Base-by-base conservation (phyloP, 2,329 filamentous ascomycete genomes). In the Nigrospora osmanthi region DNA sequence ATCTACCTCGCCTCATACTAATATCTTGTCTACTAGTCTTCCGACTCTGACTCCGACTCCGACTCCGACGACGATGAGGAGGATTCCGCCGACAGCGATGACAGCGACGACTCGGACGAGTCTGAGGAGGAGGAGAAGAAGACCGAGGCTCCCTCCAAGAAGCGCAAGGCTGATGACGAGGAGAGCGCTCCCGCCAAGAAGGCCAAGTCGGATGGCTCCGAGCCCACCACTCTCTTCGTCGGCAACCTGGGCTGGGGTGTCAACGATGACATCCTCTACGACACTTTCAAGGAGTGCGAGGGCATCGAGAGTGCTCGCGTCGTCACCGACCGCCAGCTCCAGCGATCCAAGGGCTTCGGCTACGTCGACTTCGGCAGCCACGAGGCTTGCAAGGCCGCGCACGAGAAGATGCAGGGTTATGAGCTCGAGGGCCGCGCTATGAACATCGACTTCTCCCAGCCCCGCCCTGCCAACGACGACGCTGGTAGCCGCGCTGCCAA, bases 241-340 rank as follows among this genome's bases (percentile, higher is more conserved):
- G 90, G 90, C 56, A 91, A 89, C 73, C 75, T 96, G 52, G 89
- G 87, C 68, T 96, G 89, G 89, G 87, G 83, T 62, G 75, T 95
- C 43, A 87, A 94, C 56, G 90, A 95, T 66, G 81, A 89, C 52
- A 80, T 80, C 70, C 81, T 96, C 52, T 76, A 78, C 54, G 78
- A 84, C 57, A 85, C 91, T 64, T 95, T 96, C 71, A 80, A 89
- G 72, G 70, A 78, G 51, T 91, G 84, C 58, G 84, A 83, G 52
- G 85, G 85, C 59, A 75, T 94, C 46, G 70, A 73, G 53, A 78
- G 80, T 57, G 85, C 83, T 52, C 85, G 88, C 57, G 82, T 95
- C 60, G 87, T 95, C 64, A 90, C 82, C 56, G 88, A 95, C 71
- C 84, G 84, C 65, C 80, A 83, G 45, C 78, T 75, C 59, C 87